Evolutionary conservation across 306 rosid species (phyloP).

Genomic region (Morella rubra): DNA sequence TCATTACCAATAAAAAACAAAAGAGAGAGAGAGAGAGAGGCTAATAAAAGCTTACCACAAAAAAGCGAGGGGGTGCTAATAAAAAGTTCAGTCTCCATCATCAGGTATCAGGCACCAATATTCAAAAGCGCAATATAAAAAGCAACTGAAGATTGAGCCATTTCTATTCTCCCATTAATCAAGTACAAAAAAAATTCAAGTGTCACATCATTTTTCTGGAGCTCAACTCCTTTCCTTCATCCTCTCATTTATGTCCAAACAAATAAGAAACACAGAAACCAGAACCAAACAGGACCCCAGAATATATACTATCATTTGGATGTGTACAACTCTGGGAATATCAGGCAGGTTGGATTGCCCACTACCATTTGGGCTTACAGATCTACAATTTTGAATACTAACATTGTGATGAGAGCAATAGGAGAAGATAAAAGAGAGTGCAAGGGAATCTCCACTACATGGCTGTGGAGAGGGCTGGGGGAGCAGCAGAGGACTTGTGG

Average conservation of each 20-base stretch:
- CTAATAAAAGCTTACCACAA: too few relatives aligned
- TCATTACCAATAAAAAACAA: not conserved
- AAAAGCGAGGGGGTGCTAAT: not conserved
- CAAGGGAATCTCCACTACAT: too few relatives aligned
- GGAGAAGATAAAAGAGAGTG: too few relatives aligned
- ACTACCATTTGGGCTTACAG: constrained; percentile 4
- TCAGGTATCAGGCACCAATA: not conserved
- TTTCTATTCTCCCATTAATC: not conserved
- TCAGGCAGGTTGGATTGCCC: not conserved
- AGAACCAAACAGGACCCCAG: not conserved
- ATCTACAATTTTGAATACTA: not conserved
- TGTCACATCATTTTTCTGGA: not conserved
- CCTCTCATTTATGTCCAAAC: not conserved
- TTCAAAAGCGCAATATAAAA: not conserved
- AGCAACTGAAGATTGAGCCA: not conserved
- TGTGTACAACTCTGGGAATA: not conserved
- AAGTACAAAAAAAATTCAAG: not conserved
- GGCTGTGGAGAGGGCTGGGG: too few relatives aligned
- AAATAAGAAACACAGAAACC: not conserved
- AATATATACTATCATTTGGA: not conserved
- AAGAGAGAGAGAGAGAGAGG: too few relatives aligned
- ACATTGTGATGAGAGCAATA: not conserved
- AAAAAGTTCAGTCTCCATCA: not conserved
- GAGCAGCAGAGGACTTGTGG: too few relatives aligned
- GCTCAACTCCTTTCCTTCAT: not conserved